Percentiles rank a stretch among this genome's conserved stretches.
These are phyloP conservation scores for Cystobasidiopsis lactophilus DNA, from an alignment of 768 basidiomycete species.

Conservation along the genomic window DNA sequence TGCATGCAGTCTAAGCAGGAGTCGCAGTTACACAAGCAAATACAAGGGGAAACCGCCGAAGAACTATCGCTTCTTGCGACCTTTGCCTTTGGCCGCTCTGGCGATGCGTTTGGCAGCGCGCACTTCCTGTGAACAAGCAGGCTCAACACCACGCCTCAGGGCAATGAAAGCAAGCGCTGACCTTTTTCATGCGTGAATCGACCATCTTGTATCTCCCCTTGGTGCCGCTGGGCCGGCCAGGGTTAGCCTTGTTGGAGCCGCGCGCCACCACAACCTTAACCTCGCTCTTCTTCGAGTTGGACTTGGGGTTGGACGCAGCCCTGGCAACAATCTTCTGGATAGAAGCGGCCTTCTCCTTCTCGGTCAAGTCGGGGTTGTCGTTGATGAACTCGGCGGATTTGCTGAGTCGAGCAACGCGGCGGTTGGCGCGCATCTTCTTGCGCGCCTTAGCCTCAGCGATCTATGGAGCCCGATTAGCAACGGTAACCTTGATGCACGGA, in stretches of 20 bases:
- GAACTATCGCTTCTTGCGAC: no score
- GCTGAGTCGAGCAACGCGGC: conserved; percentile 69
- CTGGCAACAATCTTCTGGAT: conserved; percentile 54
- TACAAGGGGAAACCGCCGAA: no score
- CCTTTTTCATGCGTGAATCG: conserved; percentile 79
- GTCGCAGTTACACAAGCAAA: no score
- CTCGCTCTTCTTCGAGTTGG: conserved; percentile 20
- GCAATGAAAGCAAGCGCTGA: no score
- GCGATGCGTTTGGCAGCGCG: conserved; percentile 25
- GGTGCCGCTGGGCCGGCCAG: conserved; percentile 83
- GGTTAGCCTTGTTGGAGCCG: conserved; percentile 65
- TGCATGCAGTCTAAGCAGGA: no score
- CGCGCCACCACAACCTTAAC: conserved; percentile 78
- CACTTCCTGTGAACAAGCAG: no score
- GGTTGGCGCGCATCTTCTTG: conserved; percentile 74
- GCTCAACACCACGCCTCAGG: no score
- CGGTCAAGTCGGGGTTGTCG: conserved; percentile 64
- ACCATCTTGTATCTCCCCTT: conserved; percentile 92
- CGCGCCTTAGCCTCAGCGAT: conserved; percentile 84
- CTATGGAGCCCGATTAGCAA: not conserved
- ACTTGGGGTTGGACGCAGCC: conserved; percentile 35
- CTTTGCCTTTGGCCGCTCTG: no score
- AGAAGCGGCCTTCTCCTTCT: conserved; percentile 78
- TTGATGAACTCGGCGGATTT: conserved; percentile 91
- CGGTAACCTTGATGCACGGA: not conserved